Evolutionary conservation across 2,329 filamentous ascomycete species (phyloP).

Genomic region (Catunica adiposa): DNA sequence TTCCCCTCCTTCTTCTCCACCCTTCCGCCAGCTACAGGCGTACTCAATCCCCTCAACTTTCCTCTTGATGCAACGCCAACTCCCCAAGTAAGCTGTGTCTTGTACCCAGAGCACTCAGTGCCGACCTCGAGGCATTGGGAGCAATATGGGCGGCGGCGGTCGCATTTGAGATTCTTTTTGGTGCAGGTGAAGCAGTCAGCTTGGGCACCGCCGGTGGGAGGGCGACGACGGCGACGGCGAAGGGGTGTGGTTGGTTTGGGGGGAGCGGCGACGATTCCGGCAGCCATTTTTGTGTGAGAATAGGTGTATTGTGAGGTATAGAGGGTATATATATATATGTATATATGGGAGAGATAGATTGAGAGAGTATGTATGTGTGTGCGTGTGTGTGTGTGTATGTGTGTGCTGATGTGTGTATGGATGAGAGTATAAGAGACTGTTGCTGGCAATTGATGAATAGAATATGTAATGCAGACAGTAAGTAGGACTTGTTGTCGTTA

Average conservation of each 20-base stretch:
- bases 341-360: neutral
- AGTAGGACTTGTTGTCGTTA: no score
- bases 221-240: constrained; percentile 60
- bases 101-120: constrained; percentile 89
- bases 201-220: constrained; percentile 71
- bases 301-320: neutral
- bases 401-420: neutral
- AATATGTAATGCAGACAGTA: no score
- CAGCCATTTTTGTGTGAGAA: constrained; percentile 7
- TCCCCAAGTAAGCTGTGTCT: constrained; percentile 91
- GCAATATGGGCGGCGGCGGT: constrained; percentile 84
- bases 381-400: neutral
- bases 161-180: constrained; percentile 70
- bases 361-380: no score
- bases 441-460: no score
- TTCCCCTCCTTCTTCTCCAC: constrained; percentile 21
- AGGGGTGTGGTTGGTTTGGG: constrained; percentile 31
- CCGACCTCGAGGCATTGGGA: constrained; percentile 83
- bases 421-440: no score
- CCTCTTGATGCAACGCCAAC: constrained; percentile 89
- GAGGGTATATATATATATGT: neutral
- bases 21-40: constrained; percentile 46
- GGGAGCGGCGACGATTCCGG: constrained; percentile 33
- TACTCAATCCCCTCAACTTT: constrained; percentile 76
- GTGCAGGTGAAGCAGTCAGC: constrained; percentile 93